These are phyloP conservation scores for Acacia pycnantha DNA, from an alignment of 331 rosid genomes.

Conservation along the genomic window DNA sequence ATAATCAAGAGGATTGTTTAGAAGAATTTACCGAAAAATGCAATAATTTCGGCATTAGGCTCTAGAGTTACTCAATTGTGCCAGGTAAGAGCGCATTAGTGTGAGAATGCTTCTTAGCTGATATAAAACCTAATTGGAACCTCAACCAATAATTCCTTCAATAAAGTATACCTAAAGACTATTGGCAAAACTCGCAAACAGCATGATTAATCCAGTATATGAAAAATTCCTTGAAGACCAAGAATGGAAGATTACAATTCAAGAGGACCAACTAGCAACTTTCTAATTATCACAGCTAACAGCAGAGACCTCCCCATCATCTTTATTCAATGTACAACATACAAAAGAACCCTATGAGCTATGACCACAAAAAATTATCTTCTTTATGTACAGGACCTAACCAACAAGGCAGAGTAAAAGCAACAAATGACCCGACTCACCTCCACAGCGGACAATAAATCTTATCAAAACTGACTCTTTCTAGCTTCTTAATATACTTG, in stretches of 20 bases:
- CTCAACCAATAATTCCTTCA: background rate
- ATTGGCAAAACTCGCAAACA: background rate
- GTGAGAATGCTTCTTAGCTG: background rate
- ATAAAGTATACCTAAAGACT: background rate
- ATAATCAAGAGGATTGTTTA: background rate
- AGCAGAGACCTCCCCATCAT: slow-evolving; percentile 37
- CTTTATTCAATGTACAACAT: slow-evolving; percentile 61
- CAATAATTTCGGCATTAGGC: background rate
- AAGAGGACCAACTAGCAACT: slow-evolving; percentile 26
- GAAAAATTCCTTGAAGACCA: slow-evolving; percentile 10
- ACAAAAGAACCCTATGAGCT: slow-evolving; percentile 71
- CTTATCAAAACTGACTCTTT: slow-evolving; percentile 41
- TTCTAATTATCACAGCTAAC: slow-evolving; percentile 40
- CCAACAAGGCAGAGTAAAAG: slow-evolving; percentile 43
- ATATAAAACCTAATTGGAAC: slow-evolving; percentile 1
- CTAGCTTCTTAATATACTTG: background rate
- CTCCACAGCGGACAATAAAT: slow-evolving; percentile 49
- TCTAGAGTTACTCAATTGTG: background rate
- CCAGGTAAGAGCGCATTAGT: background rate
- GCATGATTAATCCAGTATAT: background rate
- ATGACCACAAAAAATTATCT: slow-evolving; percentile 55
- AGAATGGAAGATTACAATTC: slow-evolving; percentile 32
- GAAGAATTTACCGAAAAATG: background rate
- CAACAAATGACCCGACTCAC: slow-evolving; percentile 57
- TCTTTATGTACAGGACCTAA: slow-evolving; percentile 71